These are phyloP conservation scores for Durotheca rogersii DNA, from an alignment of 495 filamentous ascomycete genomes.

Conservation along the genomic window DNA sequence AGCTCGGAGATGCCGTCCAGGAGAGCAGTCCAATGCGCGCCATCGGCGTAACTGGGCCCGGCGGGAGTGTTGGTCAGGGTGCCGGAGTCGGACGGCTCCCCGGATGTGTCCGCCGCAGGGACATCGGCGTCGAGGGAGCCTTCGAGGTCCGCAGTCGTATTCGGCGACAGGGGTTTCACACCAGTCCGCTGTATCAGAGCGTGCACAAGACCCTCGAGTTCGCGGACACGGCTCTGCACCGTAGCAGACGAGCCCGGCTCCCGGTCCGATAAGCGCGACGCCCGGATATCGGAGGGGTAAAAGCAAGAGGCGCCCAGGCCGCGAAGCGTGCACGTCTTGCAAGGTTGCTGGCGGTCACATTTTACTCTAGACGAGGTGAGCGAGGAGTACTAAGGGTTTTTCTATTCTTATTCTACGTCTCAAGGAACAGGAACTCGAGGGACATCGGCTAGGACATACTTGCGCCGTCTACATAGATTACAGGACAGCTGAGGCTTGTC, in stretches of 20 bases:
- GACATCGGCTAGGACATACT: conserved; percentile 25
- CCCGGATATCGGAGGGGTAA: conserved; percentile 27
- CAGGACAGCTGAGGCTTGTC: conserved; percentile 42
- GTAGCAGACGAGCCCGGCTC: conserved; percentile 6
- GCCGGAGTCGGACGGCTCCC: conserved; percentile 12
- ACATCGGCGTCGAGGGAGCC: conserved; percentile 7
- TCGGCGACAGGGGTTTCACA: conserved; percentile 4
- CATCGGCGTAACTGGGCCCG: conserved; percentile 32
- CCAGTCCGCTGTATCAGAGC: conserved; percentile 27
- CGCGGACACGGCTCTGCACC: conserved; percentile 31
- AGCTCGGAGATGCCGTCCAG: conserved; percentile 32
- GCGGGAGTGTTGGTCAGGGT: conserved; percentile 15
- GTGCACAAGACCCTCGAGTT: conserved; percentile 34
- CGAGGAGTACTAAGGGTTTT: not conserved
- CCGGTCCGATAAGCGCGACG: conserved; percentile 16
- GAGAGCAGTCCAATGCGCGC: conserved; percentile 38
- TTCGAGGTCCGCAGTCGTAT: conserved; percentile 7
- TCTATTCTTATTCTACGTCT: too few relatives aligned
- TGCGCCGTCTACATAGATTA: conserved; percentile 36
- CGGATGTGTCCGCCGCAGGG: conserved; percentile 1
- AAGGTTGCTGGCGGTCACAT: conserved; percentile 37
- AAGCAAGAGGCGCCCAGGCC: conserved; percentile 35
- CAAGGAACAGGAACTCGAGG: too few relatives aligned
- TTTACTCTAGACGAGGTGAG: conserved; percentile 19
- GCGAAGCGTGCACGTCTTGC: conserved; percentile 34